Conservation (phyloP, 2,329 filamentous ascomycete species). For the Aspergillus sp. region DNA sequence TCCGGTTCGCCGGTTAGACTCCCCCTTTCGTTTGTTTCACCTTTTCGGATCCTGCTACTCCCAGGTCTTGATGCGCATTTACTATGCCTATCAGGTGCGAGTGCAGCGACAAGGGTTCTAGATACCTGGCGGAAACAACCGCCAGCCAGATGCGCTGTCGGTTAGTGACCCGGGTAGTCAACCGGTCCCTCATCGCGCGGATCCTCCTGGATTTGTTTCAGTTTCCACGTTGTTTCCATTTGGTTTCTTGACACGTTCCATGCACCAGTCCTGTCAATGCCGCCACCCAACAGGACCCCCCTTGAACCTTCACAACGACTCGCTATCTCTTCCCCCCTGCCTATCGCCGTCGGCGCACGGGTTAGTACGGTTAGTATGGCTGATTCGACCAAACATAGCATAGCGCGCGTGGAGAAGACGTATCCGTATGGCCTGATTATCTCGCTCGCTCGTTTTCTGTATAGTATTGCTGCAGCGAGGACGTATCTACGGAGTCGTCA, state of each 20-base stretch:
- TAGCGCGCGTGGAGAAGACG: no score
- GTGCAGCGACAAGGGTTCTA: no score
- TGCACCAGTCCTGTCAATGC: background rate
- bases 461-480: no score
- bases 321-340: no score
- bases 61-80: background rate
- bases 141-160: background rate
- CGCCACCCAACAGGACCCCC: background rate
- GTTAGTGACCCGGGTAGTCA: background rate
- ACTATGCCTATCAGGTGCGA: background rate
- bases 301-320: background rate
- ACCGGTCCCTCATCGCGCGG: background rate
- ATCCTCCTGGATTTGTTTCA: background rate
- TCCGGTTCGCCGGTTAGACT: no score
- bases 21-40: background rate
- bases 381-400: no score
- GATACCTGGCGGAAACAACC: no score
- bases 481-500: no score
- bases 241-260: background rate
- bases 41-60: background rate
- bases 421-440: no score
- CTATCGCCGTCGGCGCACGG: no score
- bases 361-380: no score
- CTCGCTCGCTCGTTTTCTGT: no score
- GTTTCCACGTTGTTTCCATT: background rate